A percentile compares a stretch with the other conserved stretches of the same genome.
phyloP scores from a whole-genome alignment of 768 basidiomycete species.

The Mycena filopes region DNA sequence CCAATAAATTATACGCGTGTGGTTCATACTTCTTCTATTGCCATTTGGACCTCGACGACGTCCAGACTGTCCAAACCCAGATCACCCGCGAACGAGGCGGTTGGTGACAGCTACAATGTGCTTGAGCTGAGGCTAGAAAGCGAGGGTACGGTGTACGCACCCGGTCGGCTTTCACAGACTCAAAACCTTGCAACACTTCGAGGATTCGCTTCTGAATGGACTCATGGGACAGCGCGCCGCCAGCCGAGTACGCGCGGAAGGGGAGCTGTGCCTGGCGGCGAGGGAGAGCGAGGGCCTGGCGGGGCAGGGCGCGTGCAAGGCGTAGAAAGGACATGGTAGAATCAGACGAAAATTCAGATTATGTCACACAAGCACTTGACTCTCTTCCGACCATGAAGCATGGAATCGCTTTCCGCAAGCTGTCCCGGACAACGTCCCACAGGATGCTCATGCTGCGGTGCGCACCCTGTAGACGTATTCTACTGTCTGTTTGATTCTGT shows the following conservation, averaged over 20 bases:
- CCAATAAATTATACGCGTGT: slow-evolving; percentile 13
- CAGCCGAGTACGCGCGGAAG: slow-evolving; percentile 72
- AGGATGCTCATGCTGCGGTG: slow-evolving; percentile 94
- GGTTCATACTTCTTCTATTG: slow-evolving; percentile 85
- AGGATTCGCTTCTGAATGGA: slow-evolving; percentile 79
- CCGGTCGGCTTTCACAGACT: slow-evolving; percentile 85
- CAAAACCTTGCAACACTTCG: slow-evolving; percentile 88
- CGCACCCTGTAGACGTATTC: slow-evolving; percentile 28
- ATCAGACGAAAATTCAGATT: slow-evolving; percentile 22
- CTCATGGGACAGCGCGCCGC: slow-evolving; percentile 71
- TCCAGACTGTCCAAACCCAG: slow-evolving; percentile 96
- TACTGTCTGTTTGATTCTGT: slow-evolving; percentile 25
- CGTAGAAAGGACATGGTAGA: slow-evolving; percentile 66
- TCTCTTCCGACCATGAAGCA: slow-evolving; percentile 79
- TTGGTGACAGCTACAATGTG: slow-evolving; percentile 65
- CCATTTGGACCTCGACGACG: slow-evolving; percentile 98
- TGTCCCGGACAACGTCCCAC: slow-evolving; percentile 92
- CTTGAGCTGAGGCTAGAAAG: background rate
- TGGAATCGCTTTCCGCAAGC: slow-evolving; percentile 91
- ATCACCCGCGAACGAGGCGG: slow-evolving; percentile 80
- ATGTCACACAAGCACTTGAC: background rate
- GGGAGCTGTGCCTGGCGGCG: slow-evolving; percentile 53
- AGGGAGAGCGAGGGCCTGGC: slow-evolving; percentile 48
- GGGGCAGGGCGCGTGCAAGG: slow-evolving; percentile 53
- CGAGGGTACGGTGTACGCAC: slow-evolving; percentile 47